phyloP scores from a whole-genome alignment of 202 grass and related monocot genomes.

The Setaria viridis region DNA sequence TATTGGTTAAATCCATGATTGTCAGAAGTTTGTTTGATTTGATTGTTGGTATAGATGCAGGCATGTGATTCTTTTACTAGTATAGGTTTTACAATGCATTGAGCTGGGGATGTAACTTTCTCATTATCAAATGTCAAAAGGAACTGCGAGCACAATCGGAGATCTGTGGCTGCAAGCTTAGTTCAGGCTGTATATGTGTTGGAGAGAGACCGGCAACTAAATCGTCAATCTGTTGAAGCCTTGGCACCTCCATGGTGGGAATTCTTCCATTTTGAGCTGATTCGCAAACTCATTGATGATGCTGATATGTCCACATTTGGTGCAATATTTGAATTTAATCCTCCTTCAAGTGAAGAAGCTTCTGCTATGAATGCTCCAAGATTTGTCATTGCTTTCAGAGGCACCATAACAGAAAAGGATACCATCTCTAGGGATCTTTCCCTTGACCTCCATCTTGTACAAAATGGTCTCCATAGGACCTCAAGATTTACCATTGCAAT shows the following conservation, averaged over 20 bases:
- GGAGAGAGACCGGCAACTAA: constrained; percentile 84
- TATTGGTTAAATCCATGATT: neutral
- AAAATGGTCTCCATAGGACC: constrained; percentile 83
- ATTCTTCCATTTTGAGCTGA: constrained; percentile 84
- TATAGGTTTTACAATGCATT: constrained; percentile 15
- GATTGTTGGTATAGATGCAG: neutral
- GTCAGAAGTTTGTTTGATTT: constrained; percentile 24
- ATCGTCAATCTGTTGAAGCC: constrained; percentile 58
- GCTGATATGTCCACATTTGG: constrained; percentile 81
- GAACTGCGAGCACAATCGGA: constrained; percentile 66
- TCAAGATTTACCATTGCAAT: constrained; percentile 88
- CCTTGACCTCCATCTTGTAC: constrained; percentile 74
- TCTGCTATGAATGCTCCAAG: constrained; percentile 61
- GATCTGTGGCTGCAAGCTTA: constrained; percentile 85
- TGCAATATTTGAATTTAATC: constrained; percentile 88
- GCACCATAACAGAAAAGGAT: constrained; percentile 83
- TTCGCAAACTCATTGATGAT: constrained; percentile 85
- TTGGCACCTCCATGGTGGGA: constrained; percentile 87
- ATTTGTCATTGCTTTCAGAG: constrained; percentile 90
- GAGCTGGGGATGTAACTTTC: constrained; percentile 45
- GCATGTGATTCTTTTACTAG: constrained; percentile 32
- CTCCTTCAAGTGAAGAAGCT: constrained; percentile 50
- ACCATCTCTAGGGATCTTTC: constrained; percentile 80
- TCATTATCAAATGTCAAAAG: constrained; percentile 59
- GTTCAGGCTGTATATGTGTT: constrained; percentile 92